Base-by-base conservation (phyloP, 352 stramenopile genomes). In the Thalassiosira hispida region DNA sequence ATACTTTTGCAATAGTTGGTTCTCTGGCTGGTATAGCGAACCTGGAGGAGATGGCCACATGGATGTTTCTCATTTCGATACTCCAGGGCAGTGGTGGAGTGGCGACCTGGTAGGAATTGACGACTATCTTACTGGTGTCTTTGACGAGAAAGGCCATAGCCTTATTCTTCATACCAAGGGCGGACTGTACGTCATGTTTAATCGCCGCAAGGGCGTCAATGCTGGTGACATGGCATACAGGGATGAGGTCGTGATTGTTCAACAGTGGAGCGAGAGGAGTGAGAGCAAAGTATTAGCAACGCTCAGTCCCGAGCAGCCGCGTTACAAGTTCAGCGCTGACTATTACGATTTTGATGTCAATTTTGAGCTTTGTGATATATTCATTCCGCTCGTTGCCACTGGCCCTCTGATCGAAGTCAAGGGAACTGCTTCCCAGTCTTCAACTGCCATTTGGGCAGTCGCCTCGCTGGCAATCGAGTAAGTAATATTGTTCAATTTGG, bases 101-200 rank as follows among this genome's bases (percentile, higher is more conserved):
- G 59, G 35, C 14, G 22, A 67, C n/a, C 59, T 67, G 14, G 59
- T 67, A 35, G 59, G 59, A 38, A 2, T 55, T 38, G 42, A 55
- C 12, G 59, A 67, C 59, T 67, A 55, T 29, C 40, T 67, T 22
- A 55, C 16, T 25, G 59, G 59, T 22, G 38, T 55, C 38, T 67
- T 67, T 22, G 59, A 51, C 23, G 35, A 52, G 33, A n/a, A 27
- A 6, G 22, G 29, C 25, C 40, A 33, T 27, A 29, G 46, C n/a
- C 25, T 67, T 52, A 23, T 55, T 29, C 22, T 46, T 6, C 18
- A 55, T n/a, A 67, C 40, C 20, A 35, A 33, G 23, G 35, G 18
- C 12, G 59, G 59, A 55, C 33, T 67, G 22, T 67, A 53, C 40
- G 29, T 27, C 16, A 33, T 67, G 22, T 67, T 67, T 29, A 67